Base-by-base conservation (phyloP, 352 stramenopile genomes). In the Phytophthora podocarpi region DNA sequence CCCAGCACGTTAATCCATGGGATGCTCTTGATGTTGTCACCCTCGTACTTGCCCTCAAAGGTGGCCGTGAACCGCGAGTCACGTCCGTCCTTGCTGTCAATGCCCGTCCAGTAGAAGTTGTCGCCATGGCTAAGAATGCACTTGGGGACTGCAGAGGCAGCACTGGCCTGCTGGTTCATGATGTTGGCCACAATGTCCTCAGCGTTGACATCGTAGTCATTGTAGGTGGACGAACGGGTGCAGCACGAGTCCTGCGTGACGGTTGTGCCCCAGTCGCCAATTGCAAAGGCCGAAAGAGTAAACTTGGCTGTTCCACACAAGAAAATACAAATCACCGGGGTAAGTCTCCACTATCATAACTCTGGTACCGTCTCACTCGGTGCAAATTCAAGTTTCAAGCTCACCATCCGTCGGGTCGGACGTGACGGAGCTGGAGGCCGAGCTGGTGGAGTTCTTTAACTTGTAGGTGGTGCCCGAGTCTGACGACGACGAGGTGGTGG, bases 41-140 rank as follows among this genome's bases (percentile, higher is more conserved):
- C 72, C 9, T 70, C 67, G 67, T 88, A 93, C 46, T 85, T 85
- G 42, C 61, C 70, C 47, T 93, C 84, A 46, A 93, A 93, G 18
- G 79, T 90, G 24, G 70, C 70, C 37, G 78, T 59, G 54, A 93
- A 93, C 13, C 81, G 84, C 27, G 78, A 70, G 42, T 77, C 61
- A 15, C 64, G 70, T 20, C 80, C 80, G 9, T 55, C 59, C 50
- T 71, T 61, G 16, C 57, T 67, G 42, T 82, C 73, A 30, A 93
- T 70, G 20, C 84, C 84, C 59, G 87, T 85, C 84, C 84, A 93
- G 71, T 93, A 93, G 46, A 93, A 93, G 70, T 90, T 93, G 69
- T 93, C 84, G 31, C 76, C 83, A 59, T 92, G 83, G 32, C 83
- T 80, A 23, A 92, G 45, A n/a, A 92, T 72, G 11, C 52, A 80